phyloP scores from a whole-genome alignment of 83 land plant genomes.

The Picea abies region DNA sequence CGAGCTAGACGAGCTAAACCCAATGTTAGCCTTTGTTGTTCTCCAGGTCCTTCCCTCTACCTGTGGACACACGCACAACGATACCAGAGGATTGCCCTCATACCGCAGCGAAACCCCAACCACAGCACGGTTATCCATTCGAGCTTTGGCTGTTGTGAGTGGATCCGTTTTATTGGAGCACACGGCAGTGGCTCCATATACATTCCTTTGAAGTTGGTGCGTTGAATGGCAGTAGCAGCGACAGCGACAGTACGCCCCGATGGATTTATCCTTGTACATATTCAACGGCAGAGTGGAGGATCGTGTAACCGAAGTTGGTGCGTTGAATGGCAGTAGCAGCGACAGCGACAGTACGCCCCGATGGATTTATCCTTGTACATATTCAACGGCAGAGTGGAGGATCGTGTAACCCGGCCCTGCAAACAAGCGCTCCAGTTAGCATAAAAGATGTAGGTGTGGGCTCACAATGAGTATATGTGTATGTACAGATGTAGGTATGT shows the following conservation, averaged over 20 bases:
- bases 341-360: too few relatives aligned
- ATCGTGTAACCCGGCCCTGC: not conserved
- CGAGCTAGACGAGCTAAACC: not conserved
- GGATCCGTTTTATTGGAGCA: not conserved
- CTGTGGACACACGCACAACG: too few relatives aligned
- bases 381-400: too few relatives aligned
- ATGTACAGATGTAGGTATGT: not conserved
- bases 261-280: too few relatives aligned
- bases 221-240: too few relatives aligned
- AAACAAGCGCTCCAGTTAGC: not conserved
- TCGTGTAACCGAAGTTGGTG: not conserved
- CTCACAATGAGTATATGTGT: too few relatives aligned
- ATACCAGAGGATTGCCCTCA: not conserved
- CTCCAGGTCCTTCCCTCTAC: not conserved
- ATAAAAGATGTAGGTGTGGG: not conserved
- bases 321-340: too few relatives aligned
- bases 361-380: too few relatives aligned
- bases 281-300: too few relatives aligned
- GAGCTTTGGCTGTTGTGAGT: not conserved
- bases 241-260: too few relatives aligned
- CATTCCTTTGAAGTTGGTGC: not conserved
- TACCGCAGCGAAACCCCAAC: not conserved
- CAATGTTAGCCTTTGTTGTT: constrained; percentile 1
- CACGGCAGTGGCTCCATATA: not conserved
- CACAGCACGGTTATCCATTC: not conserved